These are phyloP conservation scores for Clavariopsis aquatica DNA, from an alignment of 495 filamentous ascomycete genomes.

Conservation along the genomic window DNA sequence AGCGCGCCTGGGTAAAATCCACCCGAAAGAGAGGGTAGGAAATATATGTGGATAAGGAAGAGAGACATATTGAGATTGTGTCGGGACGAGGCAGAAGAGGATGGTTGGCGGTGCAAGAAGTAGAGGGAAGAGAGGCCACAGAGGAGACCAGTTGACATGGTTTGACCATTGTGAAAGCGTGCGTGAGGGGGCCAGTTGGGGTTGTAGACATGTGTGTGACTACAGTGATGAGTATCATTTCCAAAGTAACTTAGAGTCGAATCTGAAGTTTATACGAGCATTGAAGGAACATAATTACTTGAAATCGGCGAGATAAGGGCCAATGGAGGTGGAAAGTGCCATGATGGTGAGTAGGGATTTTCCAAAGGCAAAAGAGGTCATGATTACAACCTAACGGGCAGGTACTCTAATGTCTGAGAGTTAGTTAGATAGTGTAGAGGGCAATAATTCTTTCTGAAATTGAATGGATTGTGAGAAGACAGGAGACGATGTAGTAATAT, in stretches of 20 bases:
- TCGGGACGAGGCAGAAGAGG: constrained; percentile 1
- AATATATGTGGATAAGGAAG: constrained; percentile 31
- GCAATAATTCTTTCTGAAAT: too few species aligned
- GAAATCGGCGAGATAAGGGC: constrained; percentile 28
- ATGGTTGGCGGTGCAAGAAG: constrained; percentile 9
- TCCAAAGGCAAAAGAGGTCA: constrained; percentile 23
- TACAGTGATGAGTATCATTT: constrained; percentile 11
- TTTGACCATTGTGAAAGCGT: constrained; percentile 45
- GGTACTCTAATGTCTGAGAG: neutral
- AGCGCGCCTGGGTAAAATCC: constrained; percentile 30
- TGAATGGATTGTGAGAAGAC: too few species aligned
- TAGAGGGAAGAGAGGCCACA: constrained; percentile 31
- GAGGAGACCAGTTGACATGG: constrained; percentile 31
- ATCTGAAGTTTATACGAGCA: neutral
- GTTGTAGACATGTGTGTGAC: constrained; percentile 42
- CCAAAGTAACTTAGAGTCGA: neutral
- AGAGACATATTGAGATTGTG: constrained; percentile 16
- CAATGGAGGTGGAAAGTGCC: constrained; percentile 18
- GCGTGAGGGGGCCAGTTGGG: constrained; percentile 42
- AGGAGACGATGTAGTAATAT: too few species aligned
- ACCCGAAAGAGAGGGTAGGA: constrained; percentile 22
- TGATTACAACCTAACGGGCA: neutral
- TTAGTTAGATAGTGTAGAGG: neutral
- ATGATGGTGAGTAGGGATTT: constrained; percentile 25
- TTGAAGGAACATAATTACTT: neutral